These are phyloP conservation scores for Acacia crassicarpa DNA, from an alignment of 306 rosid species.

Conservation along the genomic window DNA sequence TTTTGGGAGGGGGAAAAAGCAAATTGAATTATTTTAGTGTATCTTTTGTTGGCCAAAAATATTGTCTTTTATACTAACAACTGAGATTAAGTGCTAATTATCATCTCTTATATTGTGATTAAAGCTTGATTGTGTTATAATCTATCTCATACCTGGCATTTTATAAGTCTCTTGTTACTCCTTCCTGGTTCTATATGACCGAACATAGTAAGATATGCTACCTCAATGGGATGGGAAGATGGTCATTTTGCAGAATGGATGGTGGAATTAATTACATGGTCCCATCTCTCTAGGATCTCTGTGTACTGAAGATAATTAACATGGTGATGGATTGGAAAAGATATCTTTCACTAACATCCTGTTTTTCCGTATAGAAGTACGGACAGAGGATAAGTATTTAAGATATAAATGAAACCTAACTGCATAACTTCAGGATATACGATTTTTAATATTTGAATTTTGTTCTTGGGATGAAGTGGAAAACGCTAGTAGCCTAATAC, in stretches of 20 bases:
- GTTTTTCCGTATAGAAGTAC: not conserved
- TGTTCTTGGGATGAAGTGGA: not conserved
- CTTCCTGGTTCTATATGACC: not conserved
- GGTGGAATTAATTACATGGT: not conserved
- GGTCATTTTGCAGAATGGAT: slow-evolving; percentile 6
- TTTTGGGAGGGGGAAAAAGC: too few relatives aligned
- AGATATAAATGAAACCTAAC: not conserved
- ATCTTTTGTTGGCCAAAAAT: not conserved
- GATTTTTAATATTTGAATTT: not conserved
- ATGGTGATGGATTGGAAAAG: not conserved
- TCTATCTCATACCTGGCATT: not conserved
- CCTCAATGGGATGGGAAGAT: not conserved
- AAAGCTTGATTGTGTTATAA: not conserved
- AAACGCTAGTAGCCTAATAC: not conserved
- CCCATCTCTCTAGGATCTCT: not conserved
- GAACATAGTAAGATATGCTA: not conserved
- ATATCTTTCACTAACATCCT: not conserved
- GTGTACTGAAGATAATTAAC: not conserved
- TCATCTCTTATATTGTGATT: not conserved
- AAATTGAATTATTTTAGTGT: not conserved
- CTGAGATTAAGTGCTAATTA: not conserved
- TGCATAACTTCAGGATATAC: not conserved
- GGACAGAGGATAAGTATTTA: not conserved
- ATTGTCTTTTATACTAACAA: not conserved
- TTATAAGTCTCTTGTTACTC: slow-evolving; percentile 4